Base-by-base conservation (phyloP, 2,329 filamentous ascomycete species). In the Trichoderma polysporum region DNA sequence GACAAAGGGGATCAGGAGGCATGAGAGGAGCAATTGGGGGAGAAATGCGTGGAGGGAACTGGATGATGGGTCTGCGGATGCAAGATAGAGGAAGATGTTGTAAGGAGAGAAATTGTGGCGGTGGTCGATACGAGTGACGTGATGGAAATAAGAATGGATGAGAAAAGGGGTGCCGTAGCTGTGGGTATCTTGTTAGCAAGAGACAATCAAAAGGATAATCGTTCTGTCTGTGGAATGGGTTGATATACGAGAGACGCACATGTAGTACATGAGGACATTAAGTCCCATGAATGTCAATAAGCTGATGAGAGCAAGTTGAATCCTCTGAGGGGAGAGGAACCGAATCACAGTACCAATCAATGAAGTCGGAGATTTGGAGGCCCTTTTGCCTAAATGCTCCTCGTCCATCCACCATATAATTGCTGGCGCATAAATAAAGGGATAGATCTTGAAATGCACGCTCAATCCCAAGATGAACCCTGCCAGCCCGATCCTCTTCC, bases 371-470 rank as follows among this genome's bases (percentile, higher is more conserved):
- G 15, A 12, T 12, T 65, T 61, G 3, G 66, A 54, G 15, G 41
- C 10, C 13, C 47, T 33, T 19, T 69, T 71, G 9, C 74, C 72
- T 67, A 86, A 77, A 29, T 76, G 78, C 69, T 85, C 83, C 2
- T 79, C 80, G 71, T 92, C 91, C 80, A 94, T 87, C 90, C 90
- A 94, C 90, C 90, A 93, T 5, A 93, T 78, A 49, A 95, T 89
- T 3, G 90, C 89, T 0, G 90, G 87, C 2, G 92, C 94, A 78
- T 99, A 99, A 68, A 99, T 92, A 78, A 98, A 97, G 0, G 95
- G 95, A 74, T 99, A 99, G 69, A 99, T 98, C 84, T 99, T 99
- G 81, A 99, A 96, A 79, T 99, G 95, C 29, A 98, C 94, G 1
- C 88, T 88, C 31, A 97, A 79, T 0, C 95, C 95, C 2, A 99